Base-by-base conservation (phyloP, 2,329 filamentous ascomycete species). In the Corynespora cassiicola region DNA sequence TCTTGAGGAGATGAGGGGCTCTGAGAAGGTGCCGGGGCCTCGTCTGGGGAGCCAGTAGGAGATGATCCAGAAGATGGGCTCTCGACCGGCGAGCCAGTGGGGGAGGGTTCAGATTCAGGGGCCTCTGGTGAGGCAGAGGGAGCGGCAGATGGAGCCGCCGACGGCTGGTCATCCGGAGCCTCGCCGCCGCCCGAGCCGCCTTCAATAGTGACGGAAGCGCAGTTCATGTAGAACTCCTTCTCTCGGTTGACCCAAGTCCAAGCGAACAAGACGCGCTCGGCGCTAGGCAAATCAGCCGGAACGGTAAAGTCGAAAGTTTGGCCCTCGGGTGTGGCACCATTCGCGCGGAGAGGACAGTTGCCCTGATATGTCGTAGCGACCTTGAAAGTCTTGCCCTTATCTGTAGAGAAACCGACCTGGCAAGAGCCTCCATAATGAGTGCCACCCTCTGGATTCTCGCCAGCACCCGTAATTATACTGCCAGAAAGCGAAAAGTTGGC, bases 171-270 rank as follows among this genome's bases (percentile, higher is more conserved):
- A 20, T 39, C 17, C 18, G 38, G 15, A 33, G 46, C 17, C 41
- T 25, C 8, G 50, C 43, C 48, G 30, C 52, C 47, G 8, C 48
- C 50, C 14, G 47, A 52, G 16, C 45, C 51, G 15, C 49, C 54
- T 6, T 56, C 58, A 39, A 77, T 75, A 6, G 65, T 67, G 17
- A 77, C 70, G 8, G 67, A 61, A 2, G 73, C 70, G 34, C 74
- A 77, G 36, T 70, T 71, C 66, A 71, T 71, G 45, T 69, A 72
- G 42, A 70, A 64, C 42, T 75, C 73, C 36, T 72, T 61, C 52
- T 75, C 73, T 17, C 74, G 68, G 36, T 76, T 76, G 29, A 74
- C 55, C 74, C 74, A 76, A 2, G 69, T 69, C 74, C 72, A 76
- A 1, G 66, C 68, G 42, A 76, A 76, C 11, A 76, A 47, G 9